Evolutionary conservation across 768 basidiomycete genomes (phyloP).

Genomic region (Suillus alpinus): DNA sequence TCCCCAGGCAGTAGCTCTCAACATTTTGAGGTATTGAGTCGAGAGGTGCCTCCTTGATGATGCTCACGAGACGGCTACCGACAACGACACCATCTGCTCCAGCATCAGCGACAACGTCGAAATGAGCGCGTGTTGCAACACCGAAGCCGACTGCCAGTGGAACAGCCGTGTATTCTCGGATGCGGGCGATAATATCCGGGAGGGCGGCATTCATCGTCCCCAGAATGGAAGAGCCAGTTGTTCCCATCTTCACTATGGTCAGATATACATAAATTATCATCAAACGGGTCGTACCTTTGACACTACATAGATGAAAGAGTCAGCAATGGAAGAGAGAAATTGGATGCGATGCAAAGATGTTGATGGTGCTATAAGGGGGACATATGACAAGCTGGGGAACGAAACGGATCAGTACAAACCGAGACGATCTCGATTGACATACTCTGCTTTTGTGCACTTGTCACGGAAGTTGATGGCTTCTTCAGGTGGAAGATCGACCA

Average conservation of each 20-base stretch:
- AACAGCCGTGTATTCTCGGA: conserved; percentile 72
- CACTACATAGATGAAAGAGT: conserved; percentile 98
- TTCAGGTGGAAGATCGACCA: conserved; percentile 97
- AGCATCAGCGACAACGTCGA: conserved; percentile 77
- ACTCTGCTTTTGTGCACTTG: conserved; percentile 82
- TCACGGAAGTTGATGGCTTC: conserved; percentile 89
- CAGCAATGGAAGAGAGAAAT: conserved; percentile 90
- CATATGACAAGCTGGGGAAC: conserved; percentile 75
- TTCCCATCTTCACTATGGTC: conserved; percentile 76
- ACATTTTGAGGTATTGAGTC: conserved; percentile 52
- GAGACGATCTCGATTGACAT: conserved; percentile 29
- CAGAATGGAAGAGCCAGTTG: conserved; percentile 85
- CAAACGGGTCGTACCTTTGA: conserved; percentile 62
- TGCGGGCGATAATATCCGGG: conserved; percentile 79
- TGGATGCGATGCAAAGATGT: conserved; percentile 85
- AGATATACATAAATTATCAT: not conserved
- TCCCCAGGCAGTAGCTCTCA: conserved; percentile 70
- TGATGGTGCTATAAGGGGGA: conserved; percentile 93
- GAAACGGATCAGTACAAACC: conserved; percentile 5
- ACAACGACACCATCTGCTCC: conserved; percentile 97
- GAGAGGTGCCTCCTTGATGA: conserved; percentile 66
- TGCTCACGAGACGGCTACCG: conserved; percentile 78
- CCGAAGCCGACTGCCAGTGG: conserved; percentile 97
- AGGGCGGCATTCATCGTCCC: conserved; percentile 71
- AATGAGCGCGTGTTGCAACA: conserved; percentile 86